Evolutionary conservation across 1,284 basidiomycete species (phyloP).

Genomic region (Pseudozyma pruni): DNA sequence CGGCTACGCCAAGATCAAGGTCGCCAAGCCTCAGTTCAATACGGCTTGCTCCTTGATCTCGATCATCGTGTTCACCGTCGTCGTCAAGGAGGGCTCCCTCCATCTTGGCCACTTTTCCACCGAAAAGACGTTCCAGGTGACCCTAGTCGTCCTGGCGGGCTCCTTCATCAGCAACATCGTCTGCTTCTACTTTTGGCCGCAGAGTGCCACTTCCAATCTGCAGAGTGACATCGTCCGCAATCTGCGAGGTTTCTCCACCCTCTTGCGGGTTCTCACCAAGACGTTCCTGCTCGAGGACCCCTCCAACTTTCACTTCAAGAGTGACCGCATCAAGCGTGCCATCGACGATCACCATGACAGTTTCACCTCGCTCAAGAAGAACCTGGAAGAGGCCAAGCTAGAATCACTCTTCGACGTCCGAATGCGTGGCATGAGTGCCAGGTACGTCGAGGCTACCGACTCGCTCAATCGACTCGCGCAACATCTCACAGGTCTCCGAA

Average conservation of each 20-base stretch:
- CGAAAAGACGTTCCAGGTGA: slow-evolving; percentile 65
- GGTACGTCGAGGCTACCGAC: slow-evolving; percentile 55
- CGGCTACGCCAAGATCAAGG: slow-evolving; percentile 89
- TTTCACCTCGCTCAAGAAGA: slow-evolving; percentile 62
- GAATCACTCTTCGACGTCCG: slow-evolving; percentile 56
- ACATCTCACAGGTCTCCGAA: slow-evolving; percentile 59
- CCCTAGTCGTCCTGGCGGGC: slow-evolving; percentile 80
- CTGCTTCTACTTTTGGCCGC: slow-evolving; percentile 83
- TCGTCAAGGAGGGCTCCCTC: slow-evolving; percentile 89
- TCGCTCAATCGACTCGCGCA: slow-evolving; percentile 60
- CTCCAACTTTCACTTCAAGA: slow-evolving; percentile 55
- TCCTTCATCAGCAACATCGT: slow-evolving; percentile 81
- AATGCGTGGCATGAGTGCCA: slow-evolving; percentile 51
- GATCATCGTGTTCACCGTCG: slow-evolving; percentile 62
- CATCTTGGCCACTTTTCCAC: slow-evolving; percentile 70
- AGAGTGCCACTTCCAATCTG: slow-evolving; percentile 84
- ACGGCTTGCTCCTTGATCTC: slow-evolving; percentile 74
- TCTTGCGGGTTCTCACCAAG: slow-evolving; percentile 62
- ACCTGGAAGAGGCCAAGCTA: slow-evolving; percentile 60
- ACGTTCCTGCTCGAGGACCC: slow-evolving; percentile 63
- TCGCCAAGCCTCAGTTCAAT: slow-evolving; percentile 88
- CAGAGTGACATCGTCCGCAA: slow-evolving; percentile 70
- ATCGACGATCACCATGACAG: slow-evolving; percentile 63
- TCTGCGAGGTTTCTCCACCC: slow-evolving; percentile 57
- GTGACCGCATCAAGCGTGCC: slow-evolving; percentile 57